Evolutionary conservation across 169 alveolate genomes (phyloP), one percentile per base, ranked within the genome.

Genomic region (Amoebophrya sp.): DNA sequence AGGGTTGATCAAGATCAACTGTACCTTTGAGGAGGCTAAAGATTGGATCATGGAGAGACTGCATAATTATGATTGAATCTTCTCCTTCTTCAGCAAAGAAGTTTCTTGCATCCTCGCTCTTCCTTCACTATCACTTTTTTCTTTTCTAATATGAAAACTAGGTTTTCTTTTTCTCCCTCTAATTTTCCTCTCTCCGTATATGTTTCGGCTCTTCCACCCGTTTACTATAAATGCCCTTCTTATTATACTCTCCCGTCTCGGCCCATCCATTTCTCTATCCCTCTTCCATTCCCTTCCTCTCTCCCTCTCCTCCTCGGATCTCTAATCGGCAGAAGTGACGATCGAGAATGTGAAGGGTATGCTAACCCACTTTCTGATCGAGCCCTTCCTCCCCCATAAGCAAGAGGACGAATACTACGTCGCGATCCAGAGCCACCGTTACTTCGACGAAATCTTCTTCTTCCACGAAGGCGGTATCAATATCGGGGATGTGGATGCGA

Each of bases 361-460:
- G 78, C 92, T 94, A 39, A 90, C 90, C 41, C 95, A 94, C 93
- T 94, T 94, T 90, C 76, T 94, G 41, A 90, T 94, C 78, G 95
- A 94, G 92, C 95, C 93, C 40, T 77, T 53, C 41, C 89, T 91
- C 39, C 90, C 91, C 1, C 94, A 91, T 77, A 53, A 89, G 24
- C 91, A 83, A 41, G 41, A 47, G 18, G 90, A 93, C 53, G 93
- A 91, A 41, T 90, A 29, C 89, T 93, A 78, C 92, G 91, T 93
- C 26, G 93, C 93, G 23, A 89, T 91, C 54, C 92, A 92, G 65
- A 47, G 93, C 0, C 26, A n/a, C 36, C 92, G 93, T 0, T 91
- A 40, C 36, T 90, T 89, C 29, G 94, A 91, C 91, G 94, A 89
- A 26, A 33, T 90, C 89, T 29, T 39, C 89, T 41, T 53, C 47